Conservation (phyloP, 257 asterid species). For the Nicotiana tabacum region DNA sequence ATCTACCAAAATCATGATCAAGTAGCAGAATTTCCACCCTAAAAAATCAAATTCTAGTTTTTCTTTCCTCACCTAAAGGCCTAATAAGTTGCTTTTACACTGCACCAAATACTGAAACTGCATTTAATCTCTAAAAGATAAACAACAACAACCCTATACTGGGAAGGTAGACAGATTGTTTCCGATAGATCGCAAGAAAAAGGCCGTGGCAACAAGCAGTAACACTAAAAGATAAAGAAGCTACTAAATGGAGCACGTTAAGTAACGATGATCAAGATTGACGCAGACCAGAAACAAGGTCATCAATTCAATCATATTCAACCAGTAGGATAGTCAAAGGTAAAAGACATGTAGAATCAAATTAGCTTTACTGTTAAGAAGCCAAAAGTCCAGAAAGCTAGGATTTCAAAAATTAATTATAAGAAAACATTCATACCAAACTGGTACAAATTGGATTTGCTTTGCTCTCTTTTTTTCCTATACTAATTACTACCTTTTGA, state of each 20-base stretch:
- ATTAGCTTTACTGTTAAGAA: neutral
- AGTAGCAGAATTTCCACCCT: neutral
- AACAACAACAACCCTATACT: too few species aligned
- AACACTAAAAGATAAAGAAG: neutral
- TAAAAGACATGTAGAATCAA: neutral
- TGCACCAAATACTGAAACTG: neutral
- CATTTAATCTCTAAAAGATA: neutral
- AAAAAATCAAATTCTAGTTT: neutral
- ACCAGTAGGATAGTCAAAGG: neutral
- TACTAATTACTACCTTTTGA: neutral
- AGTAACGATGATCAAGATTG: neutral
- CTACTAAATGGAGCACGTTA: neutral
- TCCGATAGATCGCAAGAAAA: too few species aligned
- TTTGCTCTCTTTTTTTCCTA: too few species aligned
- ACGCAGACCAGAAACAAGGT: neutral
- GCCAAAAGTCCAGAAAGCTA: neutral
- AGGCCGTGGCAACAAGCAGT: too few species aligned
- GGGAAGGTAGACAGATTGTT: too few species aligned
- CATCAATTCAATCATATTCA: neutral
- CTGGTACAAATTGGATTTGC: too few species aligned
- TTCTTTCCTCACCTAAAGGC: constrained; percentile 4
- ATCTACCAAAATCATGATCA: neutral
- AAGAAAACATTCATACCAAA: neutral
- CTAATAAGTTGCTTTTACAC: constrained; percentile 7
- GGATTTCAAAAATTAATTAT: neutral